Base-by-base conservation (phyloP, 2,329 filamentous ascomycete genomes). In the Ambrosiella cleistominuta region DNA sequence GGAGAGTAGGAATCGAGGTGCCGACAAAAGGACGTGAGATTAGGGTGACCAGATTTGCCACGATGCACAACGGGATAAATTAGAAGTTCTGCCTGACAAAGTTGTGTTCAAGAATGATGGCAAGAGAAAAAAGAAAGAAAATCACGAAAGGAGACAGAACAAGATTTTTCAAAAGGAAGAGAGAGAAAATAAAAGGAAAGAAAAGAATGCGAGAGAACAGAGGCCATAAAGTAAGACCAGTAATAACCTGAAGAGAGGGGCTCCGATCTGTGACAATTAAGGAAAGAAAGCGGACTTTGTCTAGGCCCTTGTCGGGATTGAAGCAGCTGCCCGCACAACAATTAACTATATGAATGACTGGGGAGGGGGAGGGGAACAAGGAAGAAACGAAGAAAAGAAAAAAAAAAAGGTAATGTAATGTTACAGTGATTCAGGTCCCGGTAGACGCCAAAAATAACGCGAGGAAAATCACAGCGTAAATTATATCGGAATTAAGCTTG, bases 181-280 rank as follows among this genome's bases (percentile, higher is more conserved):
- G 19, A 42, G 39, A 42, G n/a, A 15, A 47, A 15, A 47, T n/a
- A 47, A 17, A 47, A n/a, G n/a, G 12, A 17, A 17, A 17, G 19
- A 7, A 17, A 17, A 15, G 6, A 47, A 47, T 13, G n/a, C 44
- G 11, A 15, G 17, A 47, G 44, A 13, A 47, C 44, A 47, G 19
- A 13, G 44, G 44, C 44, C 44, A 47, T 17, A 47, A 47, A 47
- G 19, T 47, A 47, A 47, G 44, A 15, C 44, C 44, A 17, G 19
- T 8, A 17, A 47, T n/a, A 42, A 42, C 44, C 44, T n/a, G 44
- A 13, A 47, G 44, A 47, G 44, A 47, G 44, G 44, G 44, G 44
- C 44, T 47, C 27, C 44, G 44, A 47, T 47, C 54, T 57, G 39
- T 57, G 54, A 57, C 54, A 57, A 38, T 57, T 57, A 57, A 57